phyloP scores from a whole-genome alignment of 2,329 filamentous ascomycete species.

The Colletotrichum gloeosporioides region DNA sequence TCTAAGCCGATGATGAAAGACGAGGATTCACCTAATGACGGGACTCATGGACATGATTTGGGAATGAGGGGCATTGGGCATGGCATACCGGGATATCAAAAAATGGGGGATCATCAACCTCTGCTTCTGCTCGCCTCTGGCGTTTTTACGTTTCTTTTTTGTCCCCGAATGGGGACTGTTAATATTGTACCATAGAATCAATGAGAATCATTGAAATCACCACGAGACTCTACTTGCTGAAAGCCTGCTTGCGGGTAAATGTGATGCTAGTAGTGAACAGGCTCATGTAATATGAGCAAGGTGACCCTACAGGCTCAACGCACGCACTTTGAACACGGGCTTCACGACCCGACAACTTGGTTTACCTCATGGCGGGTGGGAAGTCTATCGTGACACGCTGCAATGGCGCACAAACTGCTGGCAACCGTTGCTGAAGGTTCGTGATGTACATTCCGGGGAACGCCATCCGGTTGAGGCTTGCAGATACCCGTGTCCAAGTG shows the following conservation, averaged over 20 bases:
- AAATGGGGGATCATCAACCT: background rate
- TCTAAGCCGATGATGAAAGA: background rate
- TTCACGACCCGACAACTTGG: background rate
- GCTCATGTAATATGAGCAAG: fast-evolving
- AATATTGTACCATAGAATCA: background rate
- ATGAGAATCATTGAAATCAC: background rate
- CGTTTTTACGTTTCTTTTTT: background rate
- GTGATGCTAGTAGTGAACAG: fast-evolving
- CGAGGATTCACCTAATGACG: background rate
- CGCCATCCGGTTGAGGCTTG: background rate
- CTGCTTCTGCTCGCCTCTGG: background rate
- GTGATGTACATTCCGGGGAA: background rate
- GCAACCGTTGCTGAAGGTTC: background rate
- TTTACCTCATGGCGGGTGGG: background rate
- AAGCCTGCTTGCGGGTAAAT: background rate
- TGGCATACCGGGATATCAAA: background rate
- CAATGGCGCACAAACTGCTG: background rate
- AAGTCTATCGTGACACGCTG: background rate
- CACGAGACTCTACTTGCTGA: fast-evolving
- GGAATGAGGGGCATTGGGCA: background rate
- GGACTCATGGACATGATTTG: background rate
- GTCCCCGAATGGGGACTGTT: background rate
- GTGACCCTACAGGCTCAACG: fast-evolving
- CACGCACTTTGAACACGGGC: background rate
- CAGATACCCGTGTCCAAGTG: background rate